Conservation (phyloP, 2,329 filamentous ascomycete species). For the Cladosporium austrohemisphaericum region DNA sequence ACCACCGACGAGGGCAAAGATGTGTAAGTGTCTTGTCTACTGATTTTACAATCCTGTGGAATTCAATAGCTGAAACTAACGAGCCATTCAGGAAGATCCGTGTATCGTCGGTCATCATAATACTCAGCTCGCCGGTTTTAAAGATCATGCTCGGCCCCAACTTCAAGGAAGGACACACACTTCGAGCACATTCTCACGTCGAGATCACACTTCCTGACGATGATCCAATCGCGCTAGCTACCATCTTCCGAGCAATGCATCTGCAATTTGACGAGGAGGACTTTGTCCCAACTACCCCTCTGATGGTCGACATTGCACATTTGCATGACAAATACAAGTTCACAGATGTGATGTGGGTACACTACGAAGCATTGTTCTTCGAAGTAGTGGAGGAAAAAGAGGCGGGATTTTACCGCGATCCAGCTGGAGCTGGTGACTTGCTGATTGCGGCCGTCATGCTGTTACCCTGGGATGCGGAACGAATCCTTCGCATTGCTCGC, state of each 20-base stretch:
- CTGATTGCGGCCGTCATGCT: too few relatives aligned
- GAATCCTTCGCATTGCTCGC: too few relatives aligned
- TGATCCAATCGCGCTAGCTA: not conserved
- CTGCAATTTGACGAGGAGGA: too few relatives aligned
- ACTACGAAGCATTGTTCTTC: too few relatives aligned
- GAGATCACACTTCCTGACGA: not conserved
- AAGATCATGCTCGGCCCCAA: slow-evolving; percentile 15
- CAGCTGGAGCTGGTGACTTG: too few relatives aligned
- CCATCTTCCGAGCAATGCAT: not conserved
- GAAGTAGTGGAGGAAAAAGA: too few relatives aligned
- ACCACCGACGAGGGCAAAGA: not conserved
- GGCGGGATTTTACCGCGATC: too few relatives aligned
- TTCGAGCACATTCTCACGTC: not conserved
- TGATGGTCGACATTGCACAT: not conserved
- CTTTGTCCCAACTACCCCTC: too few relatives aligned
- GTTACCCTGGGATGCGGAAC: too few relatives aligned
- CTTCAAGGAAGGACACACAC: slow-evolving; percentile 15
- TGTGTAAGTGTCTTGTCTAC: not conserved
- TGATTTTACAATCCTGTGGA: too few relatives aligned
- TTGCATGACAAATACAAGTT: not conserved
- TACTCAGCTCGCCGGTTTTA: slow-evolving; percentile 18
- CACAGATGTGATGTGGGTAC: not conserved
- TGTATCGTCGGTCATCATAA: slow-evolving; percentile 15
- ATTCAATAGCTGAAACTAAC: too few relatives aligned
- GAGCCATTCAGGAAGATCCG: not conserved